These are phyloP conservation scores for Mucor ambiguus DNA, from an alignment of 371 early-diverging fungal genomes.

Conservation along the genomic window DNA sequence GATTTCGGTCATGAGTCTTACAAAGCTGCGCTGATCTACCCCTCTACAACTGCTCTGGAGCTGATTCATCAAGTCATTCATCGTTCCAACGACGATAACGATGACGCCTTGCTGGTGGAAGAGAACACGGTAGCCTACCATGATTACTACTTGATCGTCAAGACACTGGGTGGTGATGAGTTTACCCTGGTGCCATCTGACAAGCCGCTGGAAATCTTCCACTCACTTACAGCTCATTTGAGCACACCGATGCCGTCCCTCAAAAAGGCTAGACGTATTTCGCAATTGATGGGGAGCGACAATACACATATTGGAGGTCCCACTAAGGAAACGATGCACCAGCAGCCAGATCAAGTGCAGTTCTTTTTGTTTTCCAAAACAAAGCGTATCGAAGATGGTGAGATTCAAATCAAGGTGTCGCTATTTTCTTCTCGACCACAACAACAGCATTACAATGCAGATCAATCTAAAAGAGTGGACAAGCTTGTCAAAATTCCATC, in stretches of 20 bases:
- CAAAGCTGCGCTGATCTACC: conserved; percentile 35
- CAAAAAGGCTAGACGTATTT: conserved; percentile 52
- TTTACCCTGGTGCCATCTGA: conserved; percentile 48
- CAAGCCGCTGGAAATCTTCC: conserved; percentile 55
- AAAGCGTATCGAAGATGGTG: conserved; percentile 37
- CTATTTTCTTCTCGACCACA: conserved; percentile 24
- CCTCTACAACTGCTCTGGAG: conserved; percentile 53
- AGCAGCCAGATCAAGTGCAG: conserved; percentile 29
- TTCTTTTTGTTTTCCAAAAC: conserved; percentile 46
- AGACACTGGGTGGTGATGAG: conserved; percentile 43
- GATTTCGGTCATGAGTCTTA: conserved; percentile 45
- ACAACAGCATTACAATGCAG: conserved; percentile 20
- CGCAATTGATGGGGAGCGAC: conserved; percentile 45
- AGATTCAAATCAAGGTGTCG: conserved; percentile 45
- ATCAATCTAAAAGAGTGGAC: conserved; percentile 31
- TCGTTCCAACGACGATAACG: conserved; percentile 29
- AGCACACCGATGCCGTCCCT: conserved; percentile 56
- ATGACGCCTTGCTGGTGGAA: background rate
- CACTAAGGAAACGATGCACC: conserved; percentile 8
- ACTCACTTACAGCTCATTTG: conserved; percentile 53
- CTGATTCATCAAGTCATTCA: conserved; percentile 50
- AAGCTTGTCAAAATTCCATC: conserved; percentile 41
- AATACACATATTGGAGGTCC: conserved; percentile 46
- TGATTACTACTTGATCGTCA: conserved; percentile 49
- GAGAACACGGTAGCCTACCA: conserved; percentile 1